phyloP scores from a whole-genome alignment of 2,329 filamentous ascomycete genomes.

The Penicillium sp. region DNA sequence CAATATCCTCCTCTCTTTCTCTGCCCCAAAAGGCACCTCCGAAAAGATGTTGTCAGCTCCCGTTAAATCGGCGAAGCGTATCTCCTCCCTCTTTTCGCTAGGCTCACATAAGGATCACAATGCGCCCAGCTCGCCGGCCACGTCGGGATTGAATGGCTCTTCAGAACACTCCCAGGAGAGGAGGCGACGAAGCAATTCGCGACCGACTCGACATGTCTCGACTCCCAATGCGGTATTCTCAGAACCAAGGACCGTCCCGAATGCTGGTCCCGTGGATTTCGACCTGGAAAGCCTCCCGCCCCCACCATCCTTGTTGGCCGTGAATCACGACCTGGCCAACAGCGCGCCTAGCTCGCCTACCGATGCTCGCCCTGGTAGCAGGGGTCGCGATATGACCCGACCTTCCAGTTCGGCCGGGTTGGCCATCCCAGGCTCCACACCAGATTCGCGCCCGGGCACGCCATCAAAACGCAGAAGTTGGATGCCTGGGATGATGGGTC shows the following conservation, averaged over 20 bases:
- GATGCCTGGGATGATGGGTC: slow-evolving; percentile 52
- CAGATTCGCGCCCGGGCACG: slow-evolving; percentile 44
- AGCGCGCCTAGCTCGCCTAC: slow-evolving; percentile 41
- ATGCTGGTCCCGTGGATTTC: slow-evolving; percentile 36
- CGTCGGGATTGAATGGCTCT: slow-evolving; percentile 27
- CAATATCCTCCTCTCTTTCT: background rate
- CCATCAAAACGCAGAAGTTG: slow-evolving; percentile 52
- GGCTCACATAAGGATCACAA: slow-evolving; percentile 45
- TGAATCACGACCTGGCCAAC: slow-evolving; percentile 46
- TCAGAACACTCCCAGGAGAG: slow-evolving; percentile 33
- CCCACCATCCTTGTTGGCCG: slow-evolving; percentile 48
- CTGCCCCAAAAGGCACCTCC: slow-evolving; percentile 11
- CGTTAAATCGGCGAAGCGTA: slow-evolving; percentile 52
- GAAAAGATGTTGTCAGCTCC: slow-evolving; percentile 49
- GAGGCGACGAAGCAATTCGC: slow-evolving; percentile 40
- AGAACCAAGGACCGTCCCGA: slow-evolving; percentile 36
- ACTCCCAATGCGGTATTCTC: slow-evolving; percentile 39
- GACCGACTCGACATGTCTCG: slow-evolving; percentile 43
- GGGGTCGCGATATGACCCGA: slow-evolving; percentile 44
- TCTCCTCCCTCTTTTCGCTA: slow-evolving; percentile 54
- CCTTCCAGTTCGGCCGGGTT: slow-evolving; percentile 44
- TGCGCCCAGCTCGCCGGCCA: slow-evolving; percentile 37
- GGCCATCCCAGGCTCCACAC: slow-evolving; percentile 40
- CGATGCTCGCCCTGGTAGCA: slow-evolving; percentile 43
- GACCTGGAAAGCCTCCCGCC: slow-evolving; percentile 44